These are phyloP conservation scores for Aspergillus indologenus DNA, from an alignment of 495 filamentous ascomycete genomes.

Conservation along the genomic window DNA sequence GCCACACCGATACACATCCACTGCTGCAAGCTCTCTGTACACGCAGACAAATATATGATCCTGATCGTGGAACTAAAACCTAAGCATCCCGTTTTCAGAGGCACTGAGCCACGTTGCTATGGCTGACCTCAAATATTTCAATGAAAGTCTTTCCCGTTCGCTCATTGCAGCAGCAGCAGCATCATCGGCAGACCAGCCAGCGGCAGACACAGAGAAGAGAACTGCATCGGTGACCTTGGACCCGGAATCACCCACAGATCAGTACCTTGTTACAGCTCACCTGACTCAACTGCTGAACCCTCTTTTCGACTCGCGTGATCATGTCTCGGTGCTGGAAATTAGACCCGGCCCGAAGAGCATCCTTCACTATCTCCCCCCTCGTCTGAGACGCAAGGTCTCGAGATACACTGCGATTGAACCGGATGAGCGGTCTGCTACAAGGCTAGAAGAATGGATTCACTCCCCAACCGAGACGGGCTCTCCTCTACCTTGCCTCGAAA, in stretches of 20 bases:
- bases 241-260: slow-evolving; percentile 44
- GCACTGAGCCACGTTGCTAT: slow-evolving; percentile 37
- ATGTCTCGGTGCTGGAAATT: slow-evolving; percentile 58
- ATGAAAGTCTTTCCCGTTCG: slow-evolving; percentile 45
- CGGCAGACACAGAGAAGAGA: slow-evolving; percentile 54
- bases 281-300: slow-evolving; percentile 46
- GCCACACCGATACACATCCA: no score
- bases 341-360: slow-evolving; percentile 58
- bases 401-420: slow-evolving; percentile 58
- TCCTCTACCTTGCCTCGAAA: slow-evolving; percentile 49
- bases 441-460: slow-evolving; percentile 48
- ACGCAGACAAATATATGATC: no score
- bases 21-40: no score
- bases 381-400: slow-evolving; percentile 44
- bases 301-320: slow-evolving; percentile 45
- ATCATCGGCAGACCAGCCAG: slow-evolving; percentile 30
- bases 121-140: slow-evolving; percentile 51
- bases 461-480: slow-evolving; percentile 20
- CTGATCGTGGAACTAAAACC: no score
- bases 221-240: slow-evolving; percentile 51
- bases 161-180: slow-evolving; percentile 24
- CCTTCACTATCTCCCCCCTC: slow-evolving; percentile 48
- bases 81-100: no score
- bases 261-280: slow-evolving; percentile 58
- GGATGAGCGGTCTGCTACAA: slow-evolving; percentile 47